phyloP scores from a whole-genome alignment of 768 basidiomycete species.

The Tephrocybe sp. region DNA sequence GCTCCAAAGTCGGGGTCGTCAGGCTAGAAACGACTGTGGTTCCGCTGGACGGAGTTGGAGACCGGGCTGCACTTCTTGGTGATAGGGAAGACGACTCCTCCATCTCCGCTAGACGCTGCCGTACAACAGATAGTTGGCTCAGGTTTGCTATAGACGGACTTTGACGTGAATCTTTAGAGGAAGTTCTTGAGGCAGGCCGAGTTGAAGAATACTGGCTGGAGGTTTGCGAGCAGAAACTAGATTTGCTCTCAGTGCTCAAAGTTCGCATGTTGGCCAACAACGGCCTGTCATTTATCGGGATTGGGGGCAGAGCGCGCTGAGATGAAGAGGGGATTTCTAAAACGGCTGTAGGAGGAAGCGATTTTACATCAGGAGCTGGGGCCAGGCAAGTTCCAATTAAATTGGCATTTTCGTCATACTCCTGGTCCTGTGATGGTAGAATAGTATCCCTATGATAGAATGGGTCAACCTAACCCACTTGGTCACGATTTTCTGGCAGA shows the following conservation, averaged over 20 bases:
- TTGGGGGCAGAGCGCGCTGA: conserved; percentile 31
- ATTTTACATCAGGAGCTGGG: neutral
- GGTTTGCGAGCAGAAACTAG: conserved; percentile 16
- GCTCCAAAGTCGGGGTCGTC: conserved; percentile 11
- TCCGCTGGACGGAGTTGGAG: conserved; percentile 9
- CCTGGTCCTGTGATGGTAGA: conserved; percentile 33
- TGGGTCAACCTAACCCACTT: neutral
- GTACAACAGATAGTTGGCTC: conserved; percentile 60
- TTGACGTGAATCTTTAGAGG: conserved; percentile 15
- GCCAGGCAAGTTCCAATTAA: neutral
- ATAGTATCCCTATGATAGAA: conserved; percentile 51
- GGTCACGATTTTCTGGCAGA: neutral
- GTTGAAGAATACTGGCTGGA: conserved; percentile 25
- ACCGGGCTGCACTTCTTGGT: conserved; percentile 7
- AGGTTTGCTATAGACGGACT: conserved; percentile 67
- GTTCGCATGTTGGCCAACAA: neutral
- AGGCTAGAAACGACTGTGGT: conserved; percentile 10
- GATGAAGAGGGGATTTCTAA: conserved; percentile 18
- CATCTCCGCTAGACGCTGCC: conserved; percentile 62
- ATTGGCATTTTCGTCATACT: neutral
- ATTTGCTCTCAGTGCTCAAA: neutral
- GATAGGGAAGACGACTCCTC: conserved; percentile 33
- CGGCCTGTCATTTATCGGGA: conserved; percentile 19
- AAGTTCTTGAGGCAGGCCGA: conserved; percentile 20
- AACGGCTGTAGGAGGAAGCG: neutral